A percentile compares a stretch with the other conserved stretches of the same genome.
Conservation (phyloP, 257 asterid genomes). For the Solanum chaucha region DNA sequence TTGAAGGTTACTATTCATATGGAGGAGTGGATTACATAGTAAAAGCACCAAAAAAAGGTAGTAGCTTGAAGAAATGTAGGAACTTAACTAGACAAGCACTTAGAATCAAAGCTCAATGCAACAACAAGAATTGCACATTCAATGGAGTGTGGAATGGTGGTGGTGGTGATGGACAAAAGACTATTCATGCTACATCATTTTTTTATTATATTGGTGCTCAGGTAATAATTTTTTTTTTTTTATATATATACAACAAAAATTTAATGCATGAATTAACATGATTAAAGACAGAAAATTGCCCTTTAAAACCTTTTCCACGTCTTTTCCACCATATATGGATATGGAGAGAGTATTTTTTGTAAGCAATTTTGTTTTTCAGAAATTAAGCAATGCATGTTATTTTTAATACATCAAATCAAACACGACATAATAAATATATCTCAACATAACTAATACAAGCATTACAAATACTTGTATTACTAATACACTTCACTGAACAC, state of each 20-base stretch:
- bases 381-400: no score
- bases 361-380: accelerated
- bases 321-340: no score
- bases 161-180: slow-evolving; percentile 63
- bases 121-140: slow-evolving; percentile 51
- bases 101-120: slow-evolving; percentile 16
- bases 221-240: slow-evolving; percentile 7
- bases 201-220: slow-evolving; percentile 63
- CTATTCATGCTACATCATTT: slow-evolving; percentile 53
- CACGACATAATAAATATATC: no score
- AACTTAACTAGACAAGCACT: slow-evolving; percentile 10
- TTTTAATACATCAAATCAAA: no score
- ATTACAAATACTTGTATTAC: no score
- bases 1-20: slow-evolving; percentile 25
- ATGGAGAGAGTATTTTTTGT: no score
- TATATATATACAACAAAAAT: no score
- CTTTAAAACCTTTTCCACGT: accelerated
- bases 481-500: no score
- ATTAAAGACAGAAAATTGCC: accelerated
- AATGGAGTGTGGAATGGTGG: slow-evolving; percentile 81
- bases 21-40: slow-evolving; percentile 19
- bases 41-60: slow-evolving; percentile 25
- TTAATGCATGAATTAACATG: no score
- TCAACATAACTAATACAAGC: no score
- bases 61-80: slow-evolving; percentile 23